phyloP scores from a whole-genome alignment of 768 basidiomycete genomes.

The Boletellus sp. region DNA sequence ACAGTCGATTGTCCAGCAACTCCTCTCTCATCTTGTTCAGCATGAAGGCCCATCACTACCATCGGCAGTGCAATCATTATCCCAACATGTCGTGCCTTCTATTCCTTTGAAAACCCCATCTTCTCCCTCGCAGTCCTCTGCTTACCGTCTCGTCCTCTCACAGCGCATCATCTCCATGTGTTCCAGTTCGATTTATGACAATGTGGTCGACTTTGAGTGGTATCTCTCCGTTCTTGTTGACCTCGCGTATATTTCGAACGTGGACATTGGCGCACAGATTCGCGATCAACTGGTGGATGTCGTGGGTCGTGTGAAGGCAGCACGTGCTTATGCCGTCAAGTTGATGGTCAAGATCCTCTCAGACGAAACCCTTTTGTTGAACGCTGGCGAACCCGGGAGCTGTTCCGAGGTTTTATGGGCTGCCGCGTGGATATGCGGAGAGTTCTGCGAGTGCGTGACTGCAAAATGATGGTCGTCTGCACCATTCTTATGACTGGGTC shows the following conservation, averaged over 20 bases:
- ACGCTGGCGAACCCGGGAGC: slow-evolving; percentile 63
- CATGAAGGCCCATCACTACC: slow-evolving; percentile 50
- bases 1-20: slow-evolving; percentile 85
- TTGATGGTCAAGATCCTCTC: slow-evolving; percentile 78
- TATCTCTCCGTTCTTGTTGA: slow-evolving; percentile 93
- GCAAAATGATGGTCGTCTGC: background rate
- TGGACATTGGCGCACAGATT: slow-evolving; percentile 72
- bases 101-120: slow-evolving; percentile 37
- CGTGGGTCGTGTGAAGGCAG: slow-evolving; percentile 72
- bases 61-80: slow-evolving; percentile 51
- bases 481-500: slow-evolving; percentile 4
- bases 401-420: slow-evolving; percentile 89
- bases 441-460: slow-evolving; percentile 76
- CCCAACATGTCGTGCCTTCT: slow-evolving; percentile 48
- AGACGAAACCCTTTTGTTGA: slow-evolving; percentile 71
- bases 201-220: slow-evolving; percentile 95
- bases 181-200: slow-evolving; percentile 77
- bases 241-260: slow-evolving; percentile 81
- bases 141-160: slow-evolving; percentile 82
- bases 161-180: slow-evolving; percentile 85
- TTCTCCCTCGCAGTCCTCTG: slow-evolving; percentile 67
- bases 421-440: slow-evolving; percentile 95
- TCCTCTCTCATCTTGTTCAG: slow-evolving; percentile 80
- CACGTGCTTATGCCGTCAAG: slow-evolving; percentile 75
- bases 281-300: slow-evolving; percentile 86